These are phyloP conservation scores for Arachis monticola DNA, from an alignment of 331 rosid species.

Conservation along the genomic window DNA sequence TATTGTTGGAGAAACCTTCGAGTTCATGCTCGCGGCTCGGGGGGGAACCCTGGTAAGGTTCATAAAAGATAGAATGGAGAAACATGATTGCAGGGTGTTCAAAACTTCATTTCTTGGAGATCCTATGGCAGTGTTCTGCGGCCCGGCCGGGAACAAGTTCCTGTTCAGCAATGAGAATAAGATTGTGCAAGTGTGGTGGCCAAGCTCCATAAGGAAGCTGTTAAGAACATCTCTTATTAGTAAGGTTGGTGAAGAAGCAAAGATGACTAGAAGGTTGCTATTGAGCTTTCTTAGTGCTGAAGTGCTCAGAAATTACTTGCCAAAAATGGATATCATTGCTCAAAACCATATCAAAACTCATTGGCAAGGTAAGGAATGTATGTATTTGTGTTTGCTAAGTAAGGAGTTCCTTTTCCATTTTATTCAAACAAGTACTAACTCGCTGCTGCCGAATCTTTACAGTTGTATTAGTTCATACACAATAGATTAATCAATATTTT, in stretches of 20 bases:
- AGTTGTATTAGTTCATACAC: too few relatives aligned
- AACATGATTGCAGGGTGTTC: slow-evolving; percentile 47
- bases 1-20: slow-evolving; percentile 51
- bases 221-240: slow-evolving; percentile 42
- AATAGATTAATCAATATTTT: not conserved
- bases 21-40: slow-evolving; percentile 12
- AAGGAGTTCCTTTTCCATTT: not conserved
- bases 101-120: slow-evolving; percentile 54
- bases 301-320: slow-evolving; percentile 48
- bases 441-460: slow-evolving; percentile 4
- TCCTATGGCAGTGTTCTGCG: slow-evolving; percentile 43
- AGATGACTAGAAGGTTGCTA: slow-evolving; percentile 46
- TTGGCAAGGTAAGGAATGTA: slow-evolving; percentile 57
- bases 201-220: slow-evolving; percentile 45
- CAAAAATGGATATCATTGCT: slow-evolving; percentile 74
- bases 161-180: slow-evolving; percentile 62
- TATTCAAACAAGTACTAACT: not conserved
- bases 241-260: slow-evolving; percentile 53
- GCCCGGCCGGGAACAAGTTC: slow-evolving; percentile 53
- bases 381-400: not conserved
- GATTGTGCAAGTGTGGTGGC: slow-evolving; percentile 56
- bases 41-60: slow-evolving; percentile 40
- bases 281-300: slow-evolving; percentile 53
- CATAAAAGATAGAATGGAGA: slow-evolving; percentile 46
- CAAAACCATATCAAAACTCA: slow-evolving; percentile 54